These are phyloP conservation scores for Fusarium drepaniforme DNA, from an alignment of 2,329 filamentous ascomycete species.

Conservation along the genomic window DNA sequence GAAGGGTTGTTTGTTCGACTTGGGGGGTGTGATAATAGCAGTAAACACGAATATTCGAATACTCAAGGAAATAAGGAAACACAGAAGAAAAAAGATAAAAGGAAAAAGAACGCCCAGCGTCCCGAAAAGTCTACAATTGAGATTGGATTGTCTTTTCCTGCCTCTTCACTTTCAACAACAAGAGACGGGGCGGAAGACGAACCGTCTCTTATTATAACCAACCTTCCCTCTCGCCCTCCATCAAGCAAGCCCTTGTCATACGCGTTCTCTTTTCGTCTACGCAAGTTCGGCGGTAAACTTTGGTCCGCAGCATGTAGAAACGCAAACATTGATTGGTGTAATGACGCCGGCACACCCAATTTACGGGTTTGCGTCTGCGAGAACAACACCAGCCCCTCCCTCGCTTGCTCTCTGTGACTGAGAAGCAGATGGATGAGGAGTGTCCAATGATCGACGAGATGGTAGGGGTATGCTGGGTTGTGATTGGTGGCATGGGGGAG, in stretches of 20 bases:
- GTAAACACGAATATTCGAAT: constrained; percentile 19
- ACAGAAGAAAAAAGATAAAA: constrained; percentile 33
- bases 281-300: constrained; percentile 27
- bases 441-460: constrained; percentile 28
- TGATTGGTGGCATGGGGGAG: constrained; percentile 28
- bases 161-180: constrained; percentile 24
- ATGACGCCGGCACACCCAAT: background rate
- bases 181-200: constrained; percentile 20
- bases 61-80: constrained; percentile 42
- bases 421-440: constrained; percentile 21
- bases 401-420: constrained; percentile 27
- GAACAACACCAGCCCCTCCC: constrained; percentile 32
- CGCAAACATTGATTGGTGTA: constrained; percentile 3
- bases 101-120: constrained; percentile 36
- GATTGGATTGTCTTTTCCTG: constrained; percentile 37
- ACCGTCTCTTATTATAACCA: constrained; percentile 44
- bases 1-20: constrained; percentile 16
- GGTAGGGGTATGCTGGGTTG: constrained; percentile 7
- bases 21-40: constrained; percentile 7
- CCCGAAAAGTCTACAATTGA: constrained; percentile 27
- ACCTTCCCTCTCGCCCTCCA: constrained; percentile 13
- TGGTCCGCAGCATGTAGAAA: background rate
- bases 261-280: constrained; percentile 6
- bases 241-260: constrained; percentile 13
- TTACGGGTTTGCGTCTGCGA: constrained; percentile 9